Base-by-base conservation (phyloP, 805 yeast genomes). In the Yarrowia osloensis region DNA sequence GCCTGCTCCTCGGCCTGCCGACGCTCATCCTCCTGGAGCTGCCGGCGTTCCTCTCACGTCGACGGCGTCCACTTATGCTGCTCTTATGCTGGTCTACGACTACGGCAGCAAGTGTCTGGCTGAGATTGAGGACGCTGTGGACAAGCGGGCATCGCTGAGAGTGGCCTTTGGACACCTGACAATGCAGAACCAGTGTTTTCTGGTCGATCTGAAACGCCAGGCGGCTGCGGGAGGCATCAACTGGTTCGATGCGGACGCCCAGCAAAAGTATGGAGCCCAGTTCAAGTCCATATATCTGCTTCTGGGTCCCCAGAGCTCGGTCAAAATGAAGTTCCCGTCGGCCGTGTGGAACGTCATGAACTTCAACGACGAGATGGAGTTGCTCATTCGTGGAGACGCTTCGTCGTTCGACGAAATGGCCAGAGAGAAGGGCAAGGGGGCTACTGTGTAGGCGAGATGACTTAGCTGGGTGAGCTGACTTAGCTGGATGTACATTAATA, bases 221-320 rank as follows among this genome's bases (percentile, higher is more conserved):
- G 49, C 49, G 5, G 47, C 63, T 5, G 63, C 47, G 28, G 63
- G 63, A 39, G 49, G 47, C 19, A 44, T 37, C 61, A 54, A 57
- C 63, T 57, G 63, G 63, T 57, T 57, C 40, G 63, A 57, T 40
- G 49, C 63, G 9, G 63, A 57, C 28, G 63, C 47, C 8, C 63
- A 57, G 31, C 63, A 57, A 21, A 57, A 40, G 49, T 57, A 57
- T 19, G 63, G 63, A 19, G 63, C 63, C 4, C 63, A 39, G 15
- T 57, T 57, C 63, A 57, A 57, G 37, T 40, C 47, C 4, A 57
- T 57, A 4, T 57, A 57, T 31, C 63, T 57, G 26, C 37, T 57
- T 3, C 15, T 57, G 49, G 63, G 63, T 2, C 63, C 63, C 11
- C 63, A 57, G 28, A 57, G 63, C 19, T 57, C 63, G 6, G 63